Conservation (phyloP, 495 filamentous ascomycete genomes). For the Aspergillus sclerotioniger region DNA sequence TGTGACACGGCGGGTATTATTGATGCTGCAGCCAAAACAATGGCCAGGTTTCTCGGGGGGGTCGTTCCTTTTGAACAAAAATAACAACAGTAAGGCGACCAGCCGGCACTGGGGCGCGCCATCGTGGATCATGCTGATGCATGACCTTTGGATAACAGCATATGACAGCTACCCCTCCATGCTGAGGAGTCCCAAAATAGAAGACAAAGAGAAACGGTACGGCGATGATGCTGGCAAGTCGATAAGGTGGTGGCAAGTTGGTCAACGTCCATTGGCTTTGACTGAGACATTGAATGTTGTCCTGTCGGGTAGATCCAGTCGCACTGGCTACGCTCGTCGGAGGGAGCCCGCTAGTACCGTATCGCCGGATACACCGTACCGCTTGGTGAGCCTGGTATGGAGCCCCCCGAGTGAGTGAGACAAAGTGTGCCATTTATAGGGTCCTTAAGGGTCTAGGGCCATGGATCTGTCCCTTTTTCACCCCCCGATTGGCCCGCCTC, state of each 20-base stretch:
- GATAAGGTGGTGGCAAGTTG: constrained; percentile 10
- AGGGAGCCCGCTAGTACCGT: neutral
- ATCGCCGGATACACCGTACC: neutral
- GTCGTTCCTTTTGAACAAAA: constrained; percentile 8
- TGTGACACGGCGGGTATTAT: neutral
- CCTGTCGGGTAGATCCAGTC: constrained; percentile 3
- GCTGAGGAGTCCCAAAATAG: constrained; percentile 7
- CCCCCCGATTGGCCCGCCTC: constrained; percentile 11
- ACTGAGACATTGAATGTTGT: constrained; percentile 16
- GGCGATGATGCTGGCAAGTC: neutral
- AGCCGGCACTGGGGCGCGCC: neutral
- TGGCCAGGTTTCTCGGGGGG: constrained; percentile 10
- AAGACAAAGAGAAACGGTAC: constrained; percentile 3
- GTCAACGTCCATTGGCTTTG: constrained; percentile 14
- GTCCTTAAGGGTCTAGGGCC: constrained; percentile 18
- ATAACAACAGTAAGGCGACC: constrained; percentile 12
- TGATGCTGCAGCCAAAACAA: neutral
- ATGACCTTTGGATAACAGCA: neutral
- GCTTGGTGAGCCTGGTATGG: neutral
- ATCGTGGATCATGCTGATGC: neutral
- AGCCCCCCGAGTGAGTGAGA: constrained; percentile 10
- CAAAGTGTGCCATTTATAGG: constrained; percentile 17
- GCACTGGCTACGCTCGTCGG: neutral
- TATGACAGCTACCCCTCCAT: constrained; percentile 16
- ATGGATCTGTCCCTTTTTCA: constrained; percentile 9